Percentiles rank a stretch among this genome's conserved stretches.
Evolutionary conservation across 768 basidiomycete genomes (phyloP).

Genomic region (Leucosporidium scottii): DNA sequence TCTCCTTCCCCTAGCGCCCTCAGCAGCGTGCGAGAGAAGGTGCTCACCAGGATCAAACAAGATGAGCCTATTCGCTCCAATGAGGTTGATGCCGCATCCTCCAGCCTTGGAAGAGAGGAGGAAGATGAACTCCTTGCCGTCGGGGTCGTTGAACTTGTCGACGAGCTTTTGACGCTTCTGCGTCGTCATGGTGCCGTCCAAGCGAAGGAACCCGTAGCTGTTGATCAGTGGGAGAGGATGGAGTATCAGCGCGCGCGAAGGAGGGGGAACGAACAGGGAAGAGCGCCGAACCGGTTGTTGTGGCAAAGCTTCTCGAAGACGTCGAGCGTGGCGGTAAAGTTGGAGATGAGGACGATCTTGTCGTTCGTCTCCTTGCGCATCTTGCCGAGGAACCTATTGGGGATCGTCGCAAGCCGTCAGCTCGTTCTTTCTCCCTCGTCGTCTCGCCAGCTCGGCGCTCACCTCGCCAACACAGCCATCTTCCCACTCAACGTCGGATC

Average conservation of each 20-base stretch:
- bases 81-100: conserved; percentile 87
- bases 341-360: conserved; percentile 90
- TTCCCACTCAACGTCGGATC: conserved; percentile 33
- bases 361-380: conserved; percentile 72
- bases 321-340: conserved; percentile 91
- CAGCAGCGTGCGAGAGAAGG: conserved; percentile 10
- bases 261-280: not conserved
- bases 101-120: conserved; percentile 91
- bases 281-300: conserved; percentile 19
- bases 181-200: conserved; percentile 35
- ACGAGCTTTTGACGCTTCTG: conserved; percentile 81
- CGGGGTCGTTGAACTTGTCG: conserved; percentile 70
- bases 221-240: too few relatives aligned
- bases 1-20: not conserved
- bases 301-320: conserved; percentile 58
- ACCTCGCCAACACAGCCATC: conserved; percentile 38
- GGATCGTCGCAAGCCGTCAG: not conserved
- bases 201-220: conserved; percentile 32
- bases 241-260: not conserved
- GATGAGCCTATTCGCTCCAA: conserved; percentile 80
- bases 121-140: conserved; percentile 61
- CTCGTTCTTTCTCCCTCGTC: conserved; percentile 1
- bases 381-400: conserved; percentile 48
- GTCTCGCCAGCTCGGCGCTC: conserved; percentile 49
- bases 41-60: conserved; percentile 42